Conservation (phyloP, 108 stramenopile genomes). For the Skeletonema grethae region DNA sequence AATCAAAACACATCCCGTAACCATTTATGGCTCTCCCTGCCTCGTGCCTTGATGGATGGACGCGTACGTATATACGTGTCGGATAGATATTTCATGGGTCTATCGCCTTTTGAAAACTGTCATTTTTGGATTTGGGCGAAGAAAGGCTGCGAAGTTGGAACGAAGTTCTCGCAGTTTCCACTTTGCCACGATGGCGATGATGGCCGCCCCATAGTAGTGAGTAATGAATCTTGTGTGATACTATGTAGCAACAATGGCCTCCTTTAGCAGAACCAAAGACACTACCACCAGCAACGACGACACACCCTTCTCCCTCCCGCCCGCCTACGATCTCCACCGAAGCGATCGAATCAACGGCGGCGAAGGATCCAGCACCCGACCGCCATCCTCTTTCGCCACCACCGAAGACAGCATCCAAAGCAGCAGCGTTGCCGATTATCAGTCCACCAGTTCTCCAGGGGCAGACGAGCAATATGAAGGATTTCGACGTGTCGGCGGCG, state of each 20-base stretch:
- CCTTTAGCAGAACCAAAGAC: not conserved
- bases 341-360: slow-evolving; percentile 19
- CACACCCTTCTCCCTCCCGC: slow-evolving; percentile 9
- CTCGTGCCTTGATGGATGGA: no score
- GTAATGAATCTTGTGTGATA: no score
- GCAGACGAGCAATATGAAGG: not conserved
- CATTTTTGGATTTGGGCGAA: no score
- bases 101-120: no score
- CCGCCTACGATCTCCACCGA: slow-evolving; percentile 31
- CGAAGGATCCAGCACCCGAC: not conserved
- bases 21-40: no score
- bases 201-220: no score
- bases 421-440: not conserved
- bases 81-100: no score
- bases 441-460: not conserved
- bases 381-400: not conserved
- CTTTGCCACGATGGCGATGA: no score
- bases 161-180: no score
- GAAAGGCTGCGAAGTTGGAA: no score
- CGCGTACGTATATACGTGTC: no score
- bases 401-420: slow-evolving; percentile 1
- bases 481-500: not conserved
- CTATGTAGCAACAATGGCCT: not conserved
- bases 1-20: no score
- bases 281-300: not conserved